Conservation (phyloP, 2,329 filamentous ascomycete species). For the Fonsecaea erecta region DNA sequence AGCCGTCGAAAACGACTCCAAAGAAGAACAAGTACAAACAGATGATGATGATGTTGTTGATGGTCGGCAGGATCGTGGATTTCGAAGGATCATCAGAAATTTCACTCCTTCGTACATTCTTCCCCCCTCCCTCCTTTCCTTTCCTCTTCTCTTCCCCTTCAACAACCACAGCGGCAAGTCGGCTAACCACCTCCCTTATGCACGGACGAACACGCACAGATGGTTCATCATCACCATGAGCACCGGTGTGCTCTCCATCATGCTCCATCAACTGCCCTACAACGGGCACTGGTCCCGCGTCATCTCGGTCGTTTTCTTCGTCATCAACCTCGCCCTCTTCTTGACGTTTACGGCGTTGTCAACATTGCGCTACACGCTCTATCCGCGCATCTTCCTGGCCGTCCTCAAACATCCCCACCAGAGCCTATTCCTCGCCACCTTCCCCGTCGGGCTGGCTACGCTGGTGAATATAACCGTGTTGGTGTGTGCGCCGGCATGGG, state of each 20-base stretch:
- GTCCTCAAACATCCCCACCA: conserved; percentile 71
- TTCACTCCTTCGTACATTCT: conserved; percentile 11
- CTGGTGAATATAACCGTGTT: conserved; percentile 69
- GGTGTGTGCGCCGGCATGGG: conserved; percentile 64
- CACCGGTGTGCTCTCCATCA: conserved; percentile 67
- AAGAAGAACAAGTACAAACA: background rate
- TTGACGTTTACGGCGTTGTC: conserved; percentile 52
- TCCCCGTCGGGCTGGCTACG: conserved; percentile 71
- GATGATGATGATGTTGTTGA: background rate
- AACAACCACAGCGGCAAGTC: background rate
- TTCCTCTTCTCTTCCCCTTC: background rate
- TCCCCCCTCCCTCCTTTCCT: too few relatives aligned
- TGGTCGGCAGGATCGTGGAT: conserved; percentile 1
- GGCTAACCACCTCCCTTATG: background rate
- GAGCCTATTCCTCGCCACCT: conserved; percentile 69
- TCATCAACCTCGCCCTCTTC: conserved; percentile 64
- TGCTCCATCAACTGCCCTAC: conserved; percentile 66
- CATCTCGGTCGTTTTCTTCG: conserved; percentile 64
- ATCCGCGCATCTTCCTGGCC: conserved; percentile 65
- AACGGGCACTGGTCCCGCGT: conserved; percentile 61
- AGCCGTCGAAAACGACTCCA: background rate
- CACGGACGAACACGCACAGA: background rate
- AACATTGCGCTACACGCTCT: conserved; percentile 64
- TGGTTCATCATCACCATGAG: conserved; percentile 68
- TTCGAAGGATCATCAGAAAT: conserved; percentile 10